Conservation (phyloP, 2,329 filamentous ascomycete genomes). For the Knufia petricola region DNA sequence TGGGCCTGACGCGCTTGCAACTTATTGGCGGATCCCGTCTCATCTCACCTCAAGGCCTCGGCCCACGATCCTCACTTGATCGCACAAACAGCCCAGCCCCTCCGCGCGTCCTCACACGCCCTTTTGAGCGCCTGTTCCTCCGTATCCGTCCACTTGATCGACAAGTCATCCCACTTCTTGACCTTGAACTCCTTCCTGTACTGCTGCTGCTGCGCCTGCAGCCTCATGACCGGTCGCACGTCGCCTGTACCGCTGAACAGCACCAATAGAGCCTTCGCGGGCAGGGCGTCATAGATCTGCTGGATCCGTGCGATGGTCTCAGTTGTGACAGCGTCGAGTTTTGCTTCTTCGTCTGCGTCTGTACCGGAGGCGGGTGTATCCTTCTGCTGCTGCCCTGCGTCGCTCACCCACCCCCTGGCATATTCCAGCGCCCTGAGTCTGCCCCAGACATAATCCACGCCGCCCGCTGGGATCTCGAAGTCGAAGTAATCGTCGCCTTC, state of each 20-base stretch:
- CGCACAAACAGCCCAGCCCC: constrained; percentile 49
- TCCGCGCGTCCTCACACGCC: constrained; percentile 47
- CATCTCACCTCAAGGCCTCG: no score
- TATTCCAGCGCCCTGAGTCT: constrained; percentile 53
- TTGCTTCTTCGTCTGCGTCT: constrained; percentile 9
- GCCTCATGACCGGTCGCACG: constrained; percentile 45
- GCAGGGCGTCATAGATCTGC: constrained; percentile 44
- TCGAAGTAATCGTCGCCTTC: constrained; percentile 32
- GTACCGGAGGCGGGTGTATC: constrained; percentile 29
- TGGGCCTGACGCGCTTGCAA: no score
- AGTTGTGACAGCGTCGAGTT: constrained; percentile 39
- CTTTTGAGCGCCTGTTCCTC: constrained; percentile 51
- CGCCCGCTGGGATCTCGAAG: constrained; percentile 36
- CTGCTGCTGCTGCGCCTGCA: constrained; percentile 47
- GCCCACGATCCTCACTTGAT: constrained; percentile 51
- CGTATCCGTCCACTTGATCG: constrained; percentile 54
- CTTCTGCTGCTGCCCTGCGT: constrained; percentile 38
- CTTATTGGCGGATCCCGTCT: no score
- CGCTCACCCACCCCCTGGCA: constrained; percentile 43
- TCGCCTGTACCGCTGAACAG: constrained; percentile 57
- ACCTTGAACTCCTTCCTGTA: constrained; percentile 49
- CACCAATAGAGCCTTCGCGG: constrained; percentile 47
- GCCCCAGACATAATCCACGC: constrained; percentile 55
- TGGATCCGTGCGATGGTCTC: constrained; percentile 43
- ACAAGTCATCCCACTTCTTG: constrained; percentile 55